These are phyloP conservation scores for Pisolithus sp. DNA, from an alignment of 768 basidiomycete species.

Conservation along the genomic window DNA sequence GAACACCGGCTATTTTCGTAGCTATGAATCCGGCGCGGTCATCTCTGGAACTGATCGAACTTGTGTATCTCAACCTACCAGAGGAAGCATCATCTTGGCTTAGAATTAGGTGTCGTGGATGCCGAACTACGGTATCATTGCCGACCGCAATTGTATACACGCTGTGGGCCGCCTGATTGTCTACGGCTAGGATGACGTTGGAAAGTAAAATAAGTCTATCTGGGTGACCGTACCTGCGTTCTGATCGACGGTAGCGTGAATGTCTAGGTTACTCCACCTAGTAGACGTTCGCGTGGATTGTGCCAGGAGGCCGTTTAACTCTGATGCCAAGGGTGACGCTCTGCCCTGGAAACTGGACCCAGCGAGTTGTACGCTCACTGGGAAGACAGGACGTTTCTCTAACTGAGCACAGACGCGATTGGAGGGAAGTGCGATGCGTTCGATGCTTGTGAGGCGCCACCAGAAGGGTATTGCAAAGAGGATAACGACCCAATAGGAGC, in stretches of 20 bases:
- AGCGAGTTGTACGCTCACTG: slow-evolving; percentile 37
- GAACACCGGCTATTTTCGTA: slow-evolving; percentile 33
- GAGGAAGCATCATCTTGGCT: slow-evolving; percentile 19
- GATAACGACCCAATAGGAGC: slow-evolving; percentile 74
- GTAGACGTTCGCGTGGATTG: slow-evolving; percentile 11
- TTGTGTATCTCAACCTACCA: slow-evolving; percentile 15
- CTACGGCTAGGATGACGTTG: slow-evolving; percentile 12
- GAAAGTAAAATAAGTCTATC: not conserved
- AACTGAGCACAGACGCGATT: slow-evolving; percentile 50
- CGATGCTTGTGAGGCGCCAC: slow-evolving; percentile 91
- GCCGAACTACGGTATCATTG: slow-evolving; percentile 16
- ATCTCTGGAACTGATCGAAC: slow-evolving; percentile 1
- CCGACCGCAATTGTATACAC: slow-evolving; percentile 21
- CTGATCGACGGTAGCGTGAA: slow-evolving; percentile 25
- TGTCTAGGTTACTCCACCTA: slow-evolving; percentile 40
- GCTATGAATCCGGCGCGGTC: slow-evolving; percentile 20
- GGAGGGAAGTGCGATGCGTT: slow-evolving; percentile 69
- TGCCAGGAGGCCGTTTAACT: slow-evolving; percentile 19
- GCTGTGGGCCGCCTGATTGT: slow-evolving; percentile 3
- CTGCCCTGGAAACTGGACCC: slow-evolving; percentile 11
- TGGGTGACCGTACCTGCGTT: slow-evolving; percentile 30
- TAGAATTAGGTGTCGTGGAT: slow-evolving; percentile 16
- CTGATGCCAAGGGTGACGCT: slow-evolving; percentile 19
- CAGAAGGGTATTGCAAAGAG: slow-evolving; percentile 80
- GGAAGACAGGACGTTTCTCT: slow-evolving; percentile 38